Conservation (phyloP, 2,329 filamentous ascomycete species). For the Coniochaeta pulveracea region DNA sequence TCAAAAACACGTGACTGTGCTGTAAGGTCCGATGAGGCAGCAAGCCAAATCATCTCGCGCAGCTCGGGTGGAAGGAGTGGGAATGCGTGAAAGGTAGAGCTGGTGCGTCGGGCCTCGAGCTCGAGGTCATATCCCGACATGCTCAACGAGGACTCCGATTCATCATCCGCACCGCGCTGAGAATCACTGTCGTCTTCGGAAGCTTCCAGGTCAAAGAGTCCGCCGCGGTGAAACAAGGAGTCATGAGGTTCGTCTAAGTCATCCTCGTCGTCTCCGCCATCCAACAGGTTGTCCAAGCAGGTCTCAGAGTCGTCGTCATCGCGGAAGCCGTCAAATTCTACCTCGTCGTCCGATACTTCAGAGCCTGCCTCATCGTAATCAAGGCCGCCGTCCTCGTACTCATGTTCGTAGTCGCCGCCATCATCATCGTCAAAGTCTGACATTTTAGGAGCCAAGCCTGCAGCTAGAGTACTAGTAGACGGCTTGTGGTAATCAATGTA, state of each 20-base stretch:
- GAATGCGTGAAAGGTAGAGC: conserved; percentile 23
- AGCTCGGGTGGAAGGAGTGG: conserved; percentile 21
- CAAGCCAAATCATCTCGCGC: conserved; percentile 21
- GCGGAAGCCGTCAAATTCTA: too few relatives aligned
- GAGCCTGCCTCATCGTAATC: conserved; percentile 5
- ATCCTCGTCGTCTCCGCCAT: conserved; percentile 4
- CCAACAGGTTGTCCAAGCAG: conserved; percentile 2
- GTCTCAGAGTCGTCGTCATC: conserved; percentile 6
- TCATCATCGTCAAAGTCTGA: conserved; percentile 18
- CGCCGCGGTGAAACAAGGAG: conserved; percentile 6
- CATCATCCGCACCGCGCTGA: conserved; percentile 4
- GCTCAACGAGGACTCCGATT: background rate
- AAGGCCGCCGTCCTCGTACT: too few relatives aligned
- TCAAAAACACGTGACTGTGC: conserved; percentile 15
- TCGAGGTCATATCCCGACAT: conserved; percentile 1
- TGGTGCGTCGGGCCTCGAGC: conserved; percentile 1
- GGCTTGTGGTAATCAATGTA: background rate
- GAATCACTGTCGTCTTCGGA: conserved; percentile 13
- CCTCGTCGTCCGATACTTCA: conserved; percentile 6
- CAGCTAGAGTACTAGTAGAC: background rate
- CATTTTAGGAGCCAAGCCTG: conserved; percentile 17
- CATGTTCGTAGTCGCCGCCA: conserved; percentile 15
- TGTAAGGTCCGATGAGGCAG: conserved; percentile 19
- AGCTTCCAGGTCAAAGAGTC: conserved; percentile 19
- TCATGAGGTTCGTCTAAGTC: conserved; percentile 11